Evolutionary conservation across 1,284 basidiomycete genomes (phyloP).

Genomic region (Termitomyces sp.): DNA sequence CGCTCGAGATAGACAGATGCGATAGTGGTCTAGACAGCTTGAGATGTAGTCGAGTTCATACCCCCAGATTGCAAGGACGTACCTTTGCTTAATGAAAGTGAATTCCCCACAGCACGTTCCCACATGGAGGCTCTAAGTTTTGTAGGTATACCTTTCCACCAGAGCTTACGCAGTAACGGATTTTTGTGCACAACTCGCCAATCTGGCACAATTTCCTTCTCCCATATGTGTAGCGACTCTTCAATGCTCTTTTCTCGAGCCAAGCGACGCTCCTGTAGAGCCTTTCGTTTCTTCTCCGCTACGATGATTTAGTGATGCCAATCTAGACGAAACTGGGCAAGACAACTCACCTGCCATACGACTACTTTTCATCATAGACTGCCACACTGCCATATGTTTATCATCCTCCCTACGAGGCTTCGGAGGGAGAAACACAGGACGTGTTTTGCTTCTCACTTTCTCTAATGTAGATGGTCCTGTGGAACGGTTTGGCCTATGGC

Average conservation of each 20-base stretch:
- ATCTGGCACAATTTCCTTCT: constrained; percentile 76
- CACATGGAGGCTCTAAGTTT: constrained; percentile 84
- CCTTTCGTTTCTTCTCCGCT: constrained; percentile 69
- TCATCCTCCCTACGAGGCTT: constrained; percentile 78
- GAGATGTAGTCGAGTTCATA: not conserved
- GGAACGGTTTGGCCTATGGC: constrained; percentile 47
- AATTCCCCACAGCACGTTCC: constrained; percentile 86
- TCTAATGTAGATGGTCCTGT: constrained; percentile 65
- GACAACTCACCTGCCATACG: constrained; percentile 58
- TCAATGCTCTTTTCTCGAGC: constrained; percentile 68
- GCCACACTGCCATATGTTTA: constrained; percentile 85
- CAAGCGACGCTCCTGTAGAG: constrained; percentile 58
- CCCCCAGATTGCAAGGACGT: constrained; percentile 17
- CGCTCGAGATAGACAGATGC: constrained; percentile 68
- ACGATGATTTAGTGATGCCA: not conserved
- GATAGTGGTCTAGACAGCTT: constrained; percentile 63
- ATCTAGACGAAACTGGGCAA: not conserved
- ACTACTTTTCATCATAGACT: constrained; percentile 86
- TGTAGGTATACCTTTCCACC: constrained; percentile 91
- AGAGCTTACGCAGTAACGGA: constrained; percentile 64
- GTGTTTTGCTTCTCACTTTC: constrained; percentile 72
- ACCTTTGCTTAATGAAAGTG: constrained; percentile 85
- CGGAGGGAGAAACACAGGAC: constrained; percentile 81
- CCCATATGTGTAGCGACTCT: constrained; percentile 69
- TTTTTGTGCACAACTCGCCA: constrained; percentile 75